Base-by-base conservation (phyloP, 805 yeast species). In the Wickerhamia fluorescens region DNA sequence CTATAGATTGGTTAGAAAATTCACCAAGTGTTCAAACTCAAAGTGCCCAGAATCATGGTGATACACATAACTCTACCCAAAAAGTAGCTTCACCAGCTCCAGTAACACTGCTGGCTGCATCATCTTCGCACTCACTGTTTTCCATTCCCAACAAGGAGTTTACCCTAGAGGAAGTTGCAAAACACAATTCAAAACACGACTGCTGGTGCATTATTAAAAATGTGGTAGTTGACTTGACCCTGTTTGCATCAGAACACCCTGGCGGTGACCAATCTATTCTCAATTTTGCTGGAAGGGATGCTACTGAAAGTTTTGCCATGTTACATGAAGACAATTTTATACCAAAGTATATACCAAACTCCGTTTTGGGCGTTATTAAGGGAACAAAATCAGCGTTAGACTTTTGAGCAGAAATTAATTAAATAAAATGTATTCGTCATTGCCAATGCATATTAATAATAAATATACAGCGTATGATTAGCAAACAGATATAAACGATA, bases 251-350 rank as follows among this genome's bases (percentile, higher is more conserved):
- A 10, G 53, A 60, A 36, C 75, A 66, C 40, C 84, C 84, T 5
- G 84, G 84, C 16, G 84, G 84, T 6, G 47, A 42, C 25, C 38
- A 44, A 9, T 59, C 67, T 11, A 58, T 73, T 20, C 42, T 68
- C 30, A 53, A 50, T 19, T 56, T 56, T 38, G 76, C 73, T 6
- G 71, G 73, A 1, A 60, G 53, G 36, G 72, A 65, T 38, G 72
- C 73, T 4, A 66, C 71, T 2, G 71, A 65, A 32, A 63, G 66
- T 28, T 67, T 66, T 40, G 71, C 56, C 23, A 64, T 67, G 73
- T 51, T 74, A 30, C 81, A 75, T 44, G 75, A 73, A 32, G 81
- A 75, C 38, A 58, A 58, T 27, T 73, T 73, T 29, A 56, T 74
- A 29, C 55, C 66, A 2, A 58, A 70, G 33, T 71, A 71, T 35